Evolutionary conservation across 768 basidiomycete species (phyloP).

Genomic region (Candolleomyces efflorescens): DNA sequence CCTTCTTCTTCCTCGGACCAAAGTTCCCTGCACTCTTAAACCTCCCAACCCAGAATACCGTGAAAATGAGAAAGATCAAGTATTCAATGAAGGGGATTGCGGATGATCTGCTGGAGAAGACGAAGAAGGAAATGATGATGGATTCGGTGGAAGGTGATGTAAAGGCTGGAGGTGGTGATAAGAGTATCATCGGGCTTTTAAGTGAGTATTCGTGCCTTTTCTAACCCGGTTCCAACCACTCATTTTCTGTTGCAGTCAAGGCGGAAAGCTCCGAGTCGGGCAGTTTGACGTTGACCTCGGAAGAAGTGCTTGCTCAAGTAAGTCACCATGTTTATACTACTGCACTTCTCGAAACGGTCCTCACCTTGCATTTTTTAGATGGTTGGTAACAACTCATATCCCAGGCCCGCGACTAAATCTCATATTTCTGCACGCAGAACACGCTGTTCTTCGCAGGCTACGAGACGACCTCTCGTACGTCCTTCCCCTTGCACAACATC

Average conservation of each 20-base stretch:
- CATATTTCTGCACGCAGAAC: background rate
- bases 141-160: conserved; percentile 7
- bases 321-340: background rate
- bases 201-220: conserved; percentile 16
- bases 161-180: conserved; percentile 22
- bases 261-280: conserved; percentile 24
- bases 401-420: too few species aligned
- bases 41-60: conserved; percentile 32
- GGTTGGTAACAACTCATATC: too few species aligned
- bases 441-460: conserved; percentile 32
- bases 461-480: conserved; percentile 49
- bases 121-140: conserved; percentile 27
- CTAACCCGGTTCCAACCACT: background rate
- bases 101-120: conserved; percentile 31
- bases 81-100: conserved; percentile 35
- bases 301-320: conserved; percentile 35
- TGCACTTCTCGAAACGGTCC: background rate
- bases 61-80: conserved; percentile 25
- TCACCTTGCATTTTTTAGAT: conserved; percentile 12
- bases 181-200: conserved; percentile 36
- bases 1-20: conserved; percentile 32
- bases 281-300: conserved; percentile 27
- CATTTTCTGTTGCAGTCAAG: conserved; percentile 23
- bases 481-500: background rate
- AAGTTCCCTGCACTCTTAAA: conserved; percentile 30